A percentile compares a stretch with the other conserved stretches of the same genome.
phyloP scores from a whole-genome alignment of 2,329 filamentous ascomycete species.

The Penicillium sp. region DNA sequence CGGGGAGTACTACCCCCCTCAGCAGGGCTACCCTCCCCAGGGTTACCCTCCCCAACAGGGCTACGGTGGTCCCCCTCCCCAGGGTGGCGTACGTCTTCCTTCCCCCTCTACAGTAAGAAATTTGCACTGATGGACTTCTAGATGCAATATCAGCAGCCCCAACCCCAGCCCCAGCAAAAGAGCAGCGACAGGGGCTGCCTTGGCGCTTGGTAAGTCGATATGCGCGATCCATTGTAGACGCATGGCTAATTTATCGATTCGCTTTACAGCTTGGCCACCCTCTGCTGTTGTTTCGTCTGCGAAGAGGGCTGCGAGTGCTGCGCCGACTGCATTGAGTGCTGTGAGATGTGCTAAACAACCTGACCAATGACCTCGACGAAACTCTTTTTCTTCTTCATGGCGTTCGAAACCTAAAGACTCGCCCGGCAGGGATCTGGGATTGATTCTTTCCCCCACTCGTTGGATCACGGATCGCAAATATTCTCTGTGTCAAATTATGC shows the following conservation, averaged over 20 bases:
- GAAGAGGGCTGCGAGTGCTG: constrained; percentile 68
- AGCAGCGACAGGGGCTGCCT: constrained; percentile 51
- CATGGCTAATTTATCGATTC: constrained; percentile 15
- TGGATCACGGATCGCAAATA: constrained; percentile 9
- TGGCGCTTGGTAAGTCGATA: constrained; percentile 51
- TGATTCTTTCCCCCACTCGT: constrained; percentile 11
- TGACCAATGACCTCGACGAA: constrained; percentile 31
- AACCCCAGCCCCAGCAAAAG: constrained; percentile 46
- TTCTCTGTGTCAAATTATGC: constrained; percentile 1
- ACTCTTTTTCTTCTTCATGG: constrained; percentile 25
- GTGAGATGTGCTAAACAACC: constrained; percentile 41
- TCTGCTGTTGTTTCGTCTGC: constrained; percentile 68
- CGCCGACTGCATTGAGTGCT: constrained; percentile 63
- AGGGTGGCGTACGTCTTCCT: neutral
- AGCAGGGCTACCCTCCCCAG: constrained; percentile 31
- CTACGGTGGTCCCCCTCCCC: neutral
- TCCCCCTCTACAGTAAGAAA: neutral
- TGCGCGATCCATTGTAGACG: neutral
- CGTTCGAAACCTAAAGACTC: constrained; percentile 22
- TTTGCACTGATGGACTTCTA: constrained; percentile 41
- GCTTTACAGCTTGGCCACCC: constrained; percentile 52
- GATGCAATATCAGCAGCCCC: constrained; percentile 51
- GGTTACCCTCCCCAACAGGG: constrained; percentile 24
- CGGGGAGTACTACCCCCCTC: constrained; percentile 35
- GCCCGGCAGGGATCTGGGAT: constrained; percentile 10